Percentiles rank a stretch among this genome's conserved stretches.
These are phyloP conservation scores for Colletotrichum coccodes DNA, from an alignment of 2,329 filamentous ascomycete genomes.

Conservation along the genomic window DNA sequence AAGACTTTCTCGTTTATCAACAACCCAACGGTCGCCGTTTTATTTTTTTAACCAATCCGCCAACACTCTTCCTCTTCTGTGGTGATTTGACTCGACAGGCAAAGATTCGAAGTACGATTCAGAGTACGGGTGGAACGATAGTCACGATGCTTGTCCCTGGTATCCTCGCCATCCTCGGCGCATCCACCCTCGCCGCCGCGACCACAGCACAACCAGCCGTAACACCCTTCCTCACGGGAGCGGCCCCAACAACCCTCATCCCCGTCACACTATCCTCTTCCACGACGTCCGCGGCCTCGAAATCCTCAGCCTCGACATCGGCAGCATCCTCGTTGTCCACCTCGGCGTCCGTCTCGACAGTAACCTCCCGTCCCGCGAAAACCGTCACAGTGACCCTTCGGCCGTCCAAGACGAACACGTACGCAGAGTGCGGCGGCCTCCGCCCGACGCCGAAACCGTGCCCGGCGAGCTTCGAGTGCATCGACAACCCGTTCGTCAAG, in stretches of 20 bases:
- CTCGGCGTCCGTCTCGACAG: neutral
- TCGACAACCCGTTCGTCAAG: slow-evolving; percentile 45
- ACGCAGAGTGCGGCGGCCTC: slow-evolving; percentile 45
- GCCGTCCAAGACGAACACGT: slow-evolving; percentile 31
- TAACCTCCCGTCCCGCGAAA: neutral
- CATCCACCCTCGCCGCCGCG: slow-evolving; percentile 4
- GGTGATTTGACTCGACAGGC: no score
- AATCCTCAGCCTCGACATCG: neutral
- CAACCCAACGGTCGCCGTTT: neutral
- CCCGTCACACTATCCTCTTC: neutral
- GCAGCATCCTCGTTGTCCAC: neutral
- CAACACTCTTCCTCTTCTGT: neutral
- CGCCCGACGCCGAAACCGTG: slow-evolving; percentile 38
- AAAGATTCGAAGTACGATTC: neutral
- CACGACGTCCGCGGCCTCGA: neutral
- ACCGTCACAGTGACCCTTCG: neutral
- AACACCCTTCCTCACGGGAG: neutral
- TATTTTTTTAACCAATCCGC: no score
- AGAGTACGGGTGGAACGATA: neutral
- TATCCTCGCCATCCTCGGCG: slow-evolving; percentile 21
- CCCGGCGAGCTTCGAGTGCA: slow-evolving; percentile 38
- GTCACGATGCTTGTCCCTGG: neutral
- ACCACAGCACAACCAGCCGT: neutral
- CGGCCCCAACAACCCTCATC: neutral
- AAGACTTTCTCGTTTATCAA: neutral